Percentiles rank a stretch among this genome's conserved stretches.
Evolutionary conservation across 2,329 filamentous ascomycete genomes (phyloP).

Genomic region (Monosporascus ibericus): DNA sequence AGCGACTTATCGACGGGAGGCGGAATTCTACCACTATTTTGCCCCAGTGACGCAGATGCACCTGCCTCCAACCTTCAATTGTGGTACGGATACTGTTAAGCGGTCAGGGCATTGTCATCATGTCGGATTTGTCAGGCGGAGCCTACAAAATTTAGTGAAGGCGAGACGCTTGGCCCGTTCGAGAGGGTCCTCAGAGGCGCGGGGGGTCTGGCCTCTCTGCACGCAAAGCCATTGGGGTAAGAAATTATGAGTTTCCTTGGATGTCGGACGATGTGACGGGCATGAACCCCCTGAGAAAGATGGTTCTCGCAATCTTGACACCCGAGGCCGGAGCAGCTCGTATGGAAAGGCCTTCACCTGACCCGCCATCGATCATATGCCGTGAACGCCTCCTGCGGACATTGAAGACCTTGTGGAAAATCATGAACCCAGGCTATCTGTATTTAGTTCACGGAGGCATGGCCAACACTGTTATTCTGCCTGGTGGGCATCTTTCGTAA

Average conservation of each 20-base stretch:
- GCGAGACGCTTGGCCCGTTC: constrained; percentile 8
- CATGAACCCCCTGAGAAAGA: no score
- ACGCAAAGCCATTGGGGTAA: constrained; percentile 9
- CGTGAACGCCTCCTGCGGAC: no score
- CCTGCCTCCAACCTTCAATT: background rate
- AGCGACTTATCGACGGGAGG: constrained; percentile 6
- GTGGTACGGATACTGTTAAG: background rate
- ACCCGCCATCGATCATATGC: no score
- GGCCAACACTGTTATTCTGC: constrained; percentile 21
- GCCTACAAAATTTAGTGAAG: constrained; percentile 8
- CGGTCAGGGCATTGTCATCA: constrained; percentile 7
- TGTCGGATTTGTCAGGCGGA: constrained; percentile 5
- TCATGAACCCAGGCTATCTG: constrained; percentile 18
- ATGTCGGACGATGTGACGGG: constrained; percentile 9
- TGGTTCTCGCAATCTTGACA: background rate
- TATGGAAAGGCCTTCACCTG: no score
- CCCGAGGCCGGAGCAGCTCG: constrained; percentile 11
- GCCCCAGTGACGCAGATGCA: constrained; percentile 2
- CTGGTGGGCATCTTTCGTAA: constrained; percentile 6
- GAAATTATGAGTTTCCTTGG: constrained; percentile 2
- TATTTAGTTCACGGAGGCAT: constrained; percentile 25
- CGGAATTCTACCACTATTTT: constrained; percentile 8
- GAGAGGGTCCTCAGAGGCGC: constrained; percentile 12
- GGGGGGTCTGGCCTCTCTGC: constrained; percentile 23
- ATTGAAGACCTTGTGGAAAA: background rate